Evolutionary conservation across 1,284 basidiomycete species (phyloP), one percentile per base, ranked within the genome.

Genomic region (Ustilago sp.): DNA sequence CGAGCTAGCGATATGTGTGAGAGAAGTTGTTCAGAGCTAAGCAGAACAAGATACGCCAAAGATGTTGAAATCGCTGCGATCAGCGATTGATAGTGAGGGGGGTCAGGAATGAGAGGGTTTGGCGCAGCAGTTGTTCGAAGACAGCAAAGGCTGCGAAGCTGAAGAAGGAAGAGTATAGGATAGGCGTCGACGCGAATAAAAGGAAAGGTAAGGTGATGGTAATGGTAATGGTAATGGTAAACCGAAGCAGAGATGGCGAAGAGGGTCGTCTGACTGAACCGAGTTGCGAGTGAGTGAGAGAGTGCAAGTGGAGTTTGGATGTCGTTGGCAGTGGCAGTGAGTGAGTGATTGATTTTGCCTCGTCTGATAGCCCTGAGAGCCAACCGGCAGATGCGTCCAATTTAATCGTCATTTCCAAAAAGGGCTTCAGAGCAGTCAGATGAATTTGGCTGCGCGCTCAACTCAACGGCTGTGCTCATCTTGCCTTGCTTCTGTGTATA

Each of bases 331-430:
- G 39, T 17, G 15, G 36, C 36, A n/a, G 39, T 41, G 12, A 17
- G 39, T 41, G 39, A 19, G 11, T 19, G 43, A 19, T 17, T 45
- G 43, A 45, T 45, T 45, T 17, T 45, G 43, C 43, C 43, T 45
- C 19, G 43, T 45, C 43, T 19, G n/a, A 45, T 45, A 19, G 43
- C 43, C 43, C 43, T 45, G 43, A 45, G 43, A 45, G 43, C 43
- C 12, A 43, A 28, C 3, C 23, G 23, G 23, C 23, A 3, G 23
- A 28, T 28, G 23, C 3, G 23, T 28, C 23, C 23, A 28, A 28
- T 28, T 28, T 28, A 43, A 45, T 45, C 43, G 17, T 45, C 7
- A 45, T 23, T 45, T 45, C 43, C n/a, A 11, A 45, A 45, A 17
- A 43, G 43, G 23, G 19, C 43, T 17, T 19, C 13, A 45, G 43